Evolutionary conservation across 23 red algal genomes (phyloP).

Genomic region (Chondrus crispus): DNA sequence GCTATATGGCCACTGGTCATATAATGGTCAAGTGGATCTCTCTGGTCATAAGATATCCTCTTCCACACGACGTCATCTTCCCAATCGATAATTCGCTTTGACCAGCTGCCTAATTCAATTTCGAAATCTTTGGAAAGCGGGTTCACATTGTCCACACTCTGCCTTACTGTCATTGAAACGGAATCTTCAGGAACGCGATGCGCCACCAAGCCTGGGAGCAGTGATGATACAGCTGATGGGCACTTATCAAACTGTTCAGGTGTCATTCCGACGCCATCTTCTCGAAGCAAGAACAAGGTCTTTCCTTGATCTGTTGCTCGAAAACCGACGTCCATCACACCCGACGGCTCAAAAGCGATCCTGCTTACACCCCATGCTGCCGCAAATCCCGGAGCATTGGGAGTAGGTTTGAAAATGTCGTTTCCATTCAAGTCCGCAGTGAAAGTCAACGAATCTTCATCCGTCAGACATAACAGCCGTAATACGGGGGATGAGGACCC

Average conservation of each 20-base stretch:
- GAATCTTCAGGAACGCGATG: slow-evolving; percentile 8
- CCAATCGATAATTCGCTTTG: slow-evolving; percentile 53
- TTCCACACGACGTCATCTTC: slow-evolving; percentile 70
- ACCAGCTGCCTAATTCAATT: slow-evolving; percentile 23
- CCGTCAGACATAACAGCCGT: slow-evolving; percentile 51
- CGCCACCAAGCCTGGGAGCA: slow-evolving; percentile 48
- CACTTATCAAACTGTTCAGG: slow-evolving; percentile 35
- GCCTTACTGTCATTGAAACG: not conserved
- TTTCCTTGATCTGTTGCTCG: not conserved
- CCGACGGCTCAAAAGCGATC: slow-evolving; percentile 22
- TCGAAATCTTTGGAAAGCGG: slow-evolving; percentile 42
- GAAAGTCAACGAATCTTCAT: slow-evolving; percentile 51
- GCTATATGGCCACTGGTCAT: slow-evolving; percentile 71
- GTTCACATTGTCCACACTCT: slow-evolving; percentile 11
- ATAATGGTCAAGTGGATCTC: slow-evolving; percentile 84
- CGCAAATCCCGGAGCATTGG: slow-evolving; percentile 4
- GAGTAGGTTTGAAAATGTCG: slow-evolving; percentile 13
- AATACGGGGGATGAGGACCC: slow-evolving; percentile 1
- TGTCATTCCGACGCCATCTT: not conserved
- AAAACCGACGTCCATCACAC: not conserved
- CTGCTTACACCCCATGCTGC: slow-evolving; percentile 52
- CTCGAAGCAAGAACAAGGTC: slow-evolving; percentile 20
- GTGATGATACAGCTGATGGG: not conserved
- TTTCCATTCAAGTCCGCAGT: slow-evolving; percentile 38
- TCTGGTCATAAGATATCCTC: slow-evolving; percentile 60